These are phyloP conservation scores for Phaeotremella skinneri DNA, from an alignment of 768 basidiomycete genomes.

Conservation along the genomic window DNA sequence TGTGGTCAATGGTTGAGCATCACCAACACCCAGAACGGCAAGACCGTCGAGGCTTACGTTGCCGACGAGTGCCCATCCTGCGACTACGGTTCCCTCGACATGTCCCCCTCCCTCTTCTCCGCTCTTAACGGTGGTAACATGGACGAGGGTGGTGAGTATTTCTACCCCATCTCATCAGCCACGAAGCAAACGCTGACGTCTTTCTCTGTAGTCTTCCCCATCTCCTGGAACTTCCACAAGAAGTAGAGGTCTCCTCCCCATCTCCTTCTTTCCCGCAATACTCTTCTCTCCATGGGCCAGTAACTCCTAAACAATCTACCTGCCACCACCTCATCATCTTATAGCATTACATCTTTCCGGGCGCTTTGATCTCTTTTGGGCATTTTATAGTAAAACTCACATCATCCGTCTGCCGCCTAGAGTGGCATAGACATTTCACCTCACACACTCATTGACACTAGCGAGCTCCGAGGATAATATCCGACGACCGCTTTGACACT, in stretches of 20 bases:
- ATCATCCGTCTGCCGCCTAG: neutral
- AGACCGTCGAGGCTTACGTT: conserved; percentile 32
- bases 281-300: neutral
- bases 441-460: too few species aligned
- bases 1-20: conserved; percentile 42
- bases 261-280: neutral
- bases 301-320: neutral
- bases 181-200: neutral
- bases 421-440: too few species aligned
- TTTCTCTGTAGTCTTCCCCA: conserved; percentile 24
- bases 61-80: conserved; percentile 49
- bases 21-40: conserved; percentile 44
- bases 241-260: conserved; percentile 14
- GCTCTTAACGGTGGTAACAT: conserved; percentile 27
- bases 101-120: conserved; percentile 39
- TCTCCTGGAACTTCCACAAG: conserved; percentile 38
- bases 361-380: neutral
- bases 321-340: neutral
- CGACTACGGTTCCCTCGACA: conserved; percentile 39
- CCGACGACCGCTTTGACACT: neutral
- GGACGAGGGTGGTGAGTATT: conserved; percentile 18
- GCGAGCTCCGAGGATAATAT: too few species aligned
- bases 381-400: neutral
- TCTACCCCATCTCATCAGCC: neutral
- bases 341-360: conserved; percentile 2